Evolutionary conservation across 106 monocot species (phyloP).

Genomic region (Apostasia shenzhenica): DNA sequence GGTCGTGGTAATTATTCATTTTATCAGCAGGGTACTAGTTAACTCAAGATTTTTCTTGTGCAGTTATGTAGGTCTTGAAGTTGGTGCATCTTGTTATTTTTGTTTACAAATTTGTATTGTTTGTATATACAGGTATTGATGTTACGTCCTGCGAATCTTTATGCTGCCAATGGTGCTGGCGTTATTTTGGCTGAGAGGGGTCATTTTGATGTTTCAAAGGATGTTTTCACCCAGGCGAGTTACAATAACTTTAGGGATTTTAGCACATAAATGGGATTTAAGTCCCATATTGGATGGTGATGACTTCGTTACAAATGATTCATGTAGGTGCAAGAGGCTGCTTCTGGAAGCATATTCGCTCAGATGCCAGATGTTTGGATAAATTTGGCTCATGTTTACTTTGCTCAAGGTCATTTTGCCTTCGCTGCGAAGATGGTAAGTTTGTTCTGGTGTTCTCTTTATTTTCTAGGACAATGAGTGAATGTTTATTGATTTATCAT

Average conservation of each 20-base stretch:
- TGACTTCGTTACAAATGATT: not conserved
- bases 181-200: constrained; percentile 92
- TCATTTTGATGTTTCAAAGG: constrained; percentile 91
- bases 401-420: constrained; percentile 96
- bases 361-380: constrained; percentile 99
- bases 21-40: too few species aligned
- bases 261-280: not conserved
- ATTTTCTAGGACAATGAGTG: not conserved
- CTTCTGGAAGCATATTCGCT: constrained; percentile 88
- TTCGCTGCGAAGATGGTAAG: constrained; percentile 91
- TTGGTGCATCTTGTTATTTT: too few species aligned
- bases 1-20: too few species aligned
- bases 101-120: too few species aligned
- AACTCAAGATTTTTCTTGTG: too few species aligned
- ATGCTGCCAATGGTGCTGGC: constrained; percentile 98
- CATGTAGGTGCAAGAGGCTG: constrained; percentile 93
- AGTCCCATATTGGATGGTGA: not conserved
- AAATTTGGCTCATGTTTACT: constrained; percentile 97
- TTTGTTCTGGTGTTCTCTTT: not conserved
- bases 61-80: too few species aligned
- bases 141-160: constrained; percentile 63
- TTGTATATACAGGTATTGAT: constrained; percentile 51
- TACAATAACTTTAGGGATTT: not conserved
- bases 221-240: constrained; percentile 86
- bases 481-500: constrained; percentile 1